Evolutionary conservation across 176 grass and related monocot genomes (phyloP).

Genomic region (Rhipidocladum racemiflorum): DNA sequence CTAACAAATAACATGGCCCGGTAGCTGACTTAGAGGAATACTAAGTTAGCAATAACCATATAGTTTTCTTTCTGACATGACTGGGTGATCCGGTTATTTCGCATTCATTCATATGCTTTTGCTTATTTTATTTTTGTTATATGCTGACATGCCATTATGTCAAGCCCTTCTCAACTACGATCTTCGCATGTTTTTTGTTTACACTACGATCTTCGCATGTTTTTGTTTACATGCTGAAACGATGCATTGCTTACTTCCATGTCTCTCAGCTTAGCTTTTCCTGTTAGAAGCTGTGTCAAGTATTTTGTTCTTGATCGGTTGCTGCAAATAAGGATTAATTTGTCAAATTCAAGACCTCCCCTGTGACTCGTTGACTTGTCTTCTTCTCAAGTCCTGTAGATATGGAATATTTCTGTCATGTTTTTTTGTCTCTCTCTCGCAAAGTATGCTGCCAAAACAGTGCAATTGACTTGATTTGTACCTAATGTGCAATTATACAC

Average conservation of each 20-base stretch:
- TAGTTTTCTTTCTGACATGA: background rate
- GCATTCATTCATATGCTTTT: background rate
- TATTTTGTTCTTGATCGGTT: background rate
- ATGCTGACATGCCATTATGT: background rate
- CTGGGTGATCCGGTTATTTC: background rate
- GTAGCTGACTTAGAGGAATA: background rate
- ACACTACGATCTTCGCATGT: background rate
- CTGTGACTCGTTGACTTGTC: background rate
- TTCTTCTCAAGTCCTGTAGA: background rate
- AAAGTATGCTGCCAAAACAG: background rate
- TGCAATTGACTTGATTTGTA: background rate
- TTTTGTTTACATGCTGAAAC: background rate
- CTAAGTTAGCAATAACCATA: background rate
- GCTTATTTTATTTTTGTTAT: background rate
- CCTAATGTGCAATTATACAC: background rate
- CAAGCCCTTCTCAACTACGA: background rate
- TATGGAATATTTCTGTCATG: background rate
- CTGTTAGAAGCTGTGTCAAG: background rate
- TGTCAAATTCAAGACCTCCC: background rate
- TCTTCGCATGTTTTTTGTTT: background rate
- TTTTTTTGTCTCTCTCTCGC: background rate
- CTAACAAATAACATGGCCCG: background rate
- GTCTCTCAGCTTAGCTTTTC: background rate
- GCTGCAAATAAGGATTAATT: background rate
- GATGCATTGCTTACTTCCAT: background rate